Evolutionary conservation across 2,329 filamentous ascomycete species (phyloP).

Genomic region (Boeremia lycopersici): DNA sequence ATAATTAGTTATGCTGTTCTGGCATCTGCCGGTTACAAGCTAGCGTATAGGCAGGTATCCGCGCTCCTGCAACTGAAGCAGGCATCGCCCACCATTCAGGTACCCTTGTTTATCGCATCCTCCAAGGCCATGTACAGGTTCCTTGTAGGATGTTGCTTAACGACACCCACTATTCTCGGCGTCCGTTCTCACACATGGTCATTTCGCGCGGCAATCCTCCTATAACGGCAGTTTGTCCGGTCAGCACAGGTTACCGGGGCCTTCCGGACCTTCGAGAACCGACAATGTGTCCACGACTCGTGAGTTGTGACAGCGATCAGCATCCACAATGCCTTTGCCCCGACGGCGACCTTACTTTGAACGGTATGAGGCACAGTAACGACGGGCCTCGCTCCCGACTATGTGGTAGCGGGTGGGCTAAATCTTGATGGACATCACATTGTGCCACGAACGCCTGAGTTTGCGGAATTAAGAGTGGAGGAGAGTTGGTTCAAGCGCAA

Average conservation of each 20-base stretch:
- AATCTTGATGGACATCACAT: constrained; percentile 12
- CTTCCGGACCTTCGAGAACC: constrained; percentile 6
- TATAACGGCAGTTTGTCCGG: constrained; percentile 9
- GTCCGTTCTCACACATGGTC: constrained; percentile 6
- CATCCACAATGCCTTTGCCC: constrained; percentile 18
- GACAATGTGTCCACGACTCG: constrained; percentile 16
- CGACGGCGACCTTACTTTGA: constrained; percentile 21
- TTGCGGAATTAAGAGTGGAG: constrained; percentile 8
- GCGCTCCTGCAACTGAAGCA: constrained; percentile 6
- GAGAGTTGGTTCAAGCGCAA: constrained; percentile 7
- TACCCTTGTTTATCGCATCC: constrained; percentile 9
- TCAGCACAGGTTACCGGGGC: constrained; percentile 6
- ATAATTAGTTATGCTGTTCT: constrained; percentile 5
- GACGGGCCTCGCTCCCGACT: constrained; percentile 31
- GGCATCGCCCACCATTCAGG: background rate
- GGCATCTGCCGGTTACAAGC: background rate
- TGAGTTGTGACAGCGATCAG: constrained; percentile 19
- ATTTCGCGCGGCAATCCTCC: constrained; percentile 5
- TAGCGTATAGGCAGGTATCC: constrained; percentile 9
- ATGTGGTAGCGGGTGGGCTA: constrained; percentile 30
- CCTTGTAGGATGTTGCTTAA: constrained; percentile 7
- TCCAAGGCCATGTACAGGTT: constrained; percentile 2
- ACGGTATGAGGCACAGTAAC: constrained; percentile 23
- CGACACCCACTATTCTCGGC: constrained; percentile 1
- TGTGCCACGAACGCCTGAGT: constrained; percentile 8